Base-by-base conservation (phyloP, 257 asterid genomes). In the Datura wrightii region DNA sequence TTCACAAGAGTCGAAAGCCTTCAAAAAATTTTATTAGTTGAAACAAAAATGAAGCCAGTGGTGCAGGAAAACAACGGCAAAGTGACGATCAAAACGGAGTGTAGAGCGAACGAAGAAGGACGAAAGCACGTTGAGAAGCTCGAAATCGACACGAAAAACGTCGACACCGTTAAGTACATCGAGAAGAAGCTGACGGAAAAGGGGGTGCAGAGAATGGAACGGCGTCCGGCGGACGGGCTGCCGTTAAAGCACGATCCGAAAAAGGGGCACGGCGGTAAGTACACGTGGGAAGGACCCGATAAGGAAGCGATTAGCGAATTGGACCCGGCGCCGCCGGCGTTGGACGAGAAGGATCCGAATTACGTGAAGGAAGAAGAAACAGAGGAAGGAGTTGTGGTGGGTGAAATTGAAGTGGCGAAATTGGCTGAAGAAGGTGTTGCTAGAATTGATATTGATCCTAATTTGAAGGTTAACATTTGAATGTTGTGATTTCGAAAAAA, bases 231-330 rank as follows among this genome's bases (percentile, higher is more conserved):
- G 0, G 97, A 95, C 14, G 98, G 97, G 18, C 89, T 92, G 24
- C 98, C 96, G 16, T 85, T 91, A 36, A 92, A 91, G 88, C 98
- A 92, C 36, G 91, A 91, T 6, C 96, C 92, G 0, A 95, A 93
- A 90, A 93, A 91, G 42, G 97, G 98, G 5, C 93, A 92, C 71
- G 97, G 97, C 1, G 94, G 97, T 3, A 94, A 92, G 86, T 94
- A 87, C 87, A 92, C 98, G 5, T 92, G 97, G 97, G 95, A 92
- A 79, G 98, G 98, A 10, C 97, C 97, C 2, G 85, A 50, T n/a
- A 63, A 53, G 44, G 97, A 89, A 60, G 88, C 67, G 7, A 86
- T 79, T 85, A 86, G 80, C 2, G 94, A 88, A 88, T 60, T 79
- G 39, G 90, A 83, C n/a, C 85, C 86, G 0, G 93, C 86, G 72